Percentiles rank a stretch among this genome's conserved stretches.
These are phyloP conservation scores for Raffaelea albimanens DNA, from an alignment of 2,329 filamentous ascomycete genomes.

Conservation along the genomic window DNA sequence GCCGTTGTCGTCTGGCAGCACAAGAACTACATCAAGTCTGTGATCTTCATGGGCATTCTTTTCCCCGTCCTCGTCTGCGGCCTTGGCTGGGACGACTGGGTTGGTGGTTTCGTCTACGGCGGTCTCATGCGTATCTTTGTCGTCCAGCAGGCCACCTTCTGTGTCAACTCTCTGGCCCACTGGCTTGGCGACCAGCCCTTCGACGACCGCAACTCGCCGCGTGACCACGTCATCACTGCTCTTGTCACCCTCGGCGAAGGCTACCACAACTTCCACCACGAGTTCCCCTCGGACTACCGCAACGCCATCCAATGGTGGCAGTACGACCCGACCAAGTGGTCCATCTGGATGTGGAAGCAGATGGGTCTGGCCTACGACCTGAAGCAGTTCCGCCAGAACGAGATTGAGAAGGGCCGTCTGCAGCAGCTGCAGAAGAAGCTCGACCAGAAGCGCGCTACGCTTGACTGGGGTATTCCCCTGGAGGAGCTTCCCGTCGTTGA, in stretches of 20 bases:
- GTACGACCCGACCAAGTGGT: slow-evolving; percentile 89
- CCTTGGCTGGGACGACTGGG: slow-evolving; percentile 71
- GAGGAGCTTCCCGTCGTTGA: slow-evolving; percentile 78
- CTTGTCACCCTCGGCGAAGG: slow-evolving; percentile 75
- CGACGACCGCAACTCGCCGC: slow-evolving; percentile 83
- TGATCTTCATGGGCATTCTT: slow-evolving; percentile 66
- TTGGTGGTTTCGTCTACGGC: slow-evolving; percentile 74
- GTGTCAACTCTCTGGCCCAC: slow-evolving; percentile 83
- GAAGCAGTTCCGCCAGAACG: slow-evolving; percentile 84
- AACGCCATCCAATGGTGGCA: slow-evolving; percentile 88
- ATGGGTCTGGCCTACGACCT: slow-evolving; percentile 76
- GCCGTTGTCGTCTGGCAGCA: slow-evolving; percentile 81
- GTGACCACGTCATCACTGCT: slow-evolving; percentile 80
- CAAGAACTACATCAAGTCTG: slow-evolving; percentile 73
- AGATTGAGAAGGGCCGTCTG: slow-evolving; percentile 84
- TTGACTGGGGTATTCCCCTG: slow-evolving; percentile 80
- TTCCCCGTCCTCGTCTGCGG: slow-evolving; percentile 70
- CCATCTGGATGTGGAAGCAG: slow-evolving; percentile 76
- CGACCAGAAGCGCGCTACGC: slow-evolving; percentile 70
- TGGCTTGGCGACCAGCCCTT: slow-evolving; percentile 90
- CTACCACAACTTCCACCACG: slow-evolving; percentile 94
- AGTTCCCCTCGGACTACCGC: slow-evolving; percentile 88
- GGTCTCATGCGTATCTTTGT: slow-evolving; percentile 83
- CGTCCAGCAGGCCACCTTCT: slow-evolving; percentile 88
- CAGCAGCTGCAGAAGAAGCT: slow-evolving; percentile 91